Base-by-base conservation (phyloP, 2,329 filamentous ascomycete species). In the Cladosporium sp. region DNA sequence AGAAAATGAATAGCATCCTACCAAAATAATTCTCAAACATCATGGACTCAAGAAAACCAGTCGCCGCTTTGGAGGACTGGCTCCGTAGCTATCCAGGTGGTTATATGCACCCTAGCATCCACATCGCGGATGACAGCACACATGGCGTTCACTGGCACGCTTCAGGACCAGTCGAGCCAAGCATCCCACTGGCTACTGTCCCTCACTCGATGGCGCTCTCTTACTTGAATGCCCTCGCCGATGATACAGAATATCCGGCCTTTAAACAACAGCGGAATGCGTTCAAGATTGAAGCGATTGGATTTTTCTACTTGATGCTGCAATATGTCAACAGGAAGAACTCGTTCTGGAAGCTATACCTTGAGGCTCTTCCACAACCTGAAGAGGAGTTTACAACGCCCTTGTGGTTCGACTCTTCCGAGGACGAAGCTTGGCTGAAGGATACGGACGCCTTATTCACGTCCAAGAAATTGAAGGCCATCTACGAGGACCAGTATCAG, bases 401-500 rank as follows among this genome's bases (percentile, higher is more conserved):
- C 1, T 55, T 68, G 32, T 67, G 60, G 58, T 68, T 68, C 45
- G 59, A 65, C 29, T 54, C 59, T n/a, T 9, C 47, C 3, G 57
- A 59, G 12, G 66, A 69, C 38, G 41, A 62, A 2, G 45, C 43
- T 16, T 68, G 64, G 65, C 52, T 69, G 13, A 59, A 61, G 18
- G 66, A 63, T 13, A 69, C 67, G 1, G 66, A 69, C 57, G 61
- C 67, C 1, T 43, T 62, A 16, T 62, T 62, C 45, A 65, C 63
- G 7, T 54, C 57, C 19, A 52, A 61, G 20, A 60, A 56, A 11
- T 57, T 69, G 29, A 62, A 60, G 38, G 58, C 56, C 11, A 53
- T 63, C 16, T 72, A 72, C 61, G 61, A 62, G 38, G 52, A 59
- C 16, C 67, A 72, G 39, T 71, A 69, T 59, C 45, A 59, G 7